phyloP scores from a whole-genome alignment of 257 asterid genomes.

The Rhazya stricta region DNA sequence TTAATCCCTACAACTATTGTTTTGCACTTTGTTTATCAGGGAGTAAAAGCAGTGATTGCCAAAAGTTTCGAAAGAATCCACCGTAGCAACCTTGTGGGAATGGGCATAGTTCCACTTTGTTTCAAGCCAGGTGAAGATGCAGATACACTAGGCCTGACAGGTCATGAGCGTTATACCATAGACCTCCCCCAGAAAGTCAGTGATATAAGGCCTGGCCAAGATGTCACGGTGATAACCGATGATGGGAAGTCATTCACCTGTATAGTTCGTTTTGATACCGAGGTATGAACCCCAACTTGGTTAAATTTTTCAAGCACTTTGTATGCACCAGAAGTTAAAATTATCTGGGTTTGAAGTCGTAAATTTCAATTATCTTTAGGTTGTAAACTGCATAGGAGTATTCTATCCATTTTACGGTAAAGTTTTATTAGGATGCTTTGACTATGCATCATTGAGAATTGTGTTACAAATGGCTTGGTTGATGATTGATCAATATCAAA shows the following conservation, averaged over 20 bases:
- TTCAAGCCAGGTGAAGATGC: conserved; percentile 86
- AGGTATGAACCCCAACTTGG: conserved; percentile 38
- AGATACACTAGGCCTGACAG: conserved; percentile 72
- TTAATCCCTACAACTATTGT: not conserved
- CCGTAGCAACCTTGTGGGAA: conserved; percentile 91
- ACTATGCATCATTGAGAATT: too few relatives aligned
- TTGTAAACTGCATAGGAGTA: not conserved
- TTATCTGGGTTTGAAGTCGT: not conserved
- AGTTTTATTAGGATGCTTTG: too few relatives aligned
- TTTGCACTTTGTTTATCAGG: conserved; percentile 35
- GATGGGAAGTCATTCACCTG: conserved; percentile 69
- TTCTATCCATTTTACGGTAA: too few relatives aligned
- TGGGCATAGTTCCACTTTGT: conserved; percentile 92
- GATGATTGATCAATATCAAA: not conserved
- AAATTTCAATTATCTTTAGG: not conserved
- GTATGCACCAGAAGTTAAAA: not conserved
- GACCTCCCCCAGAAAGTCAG: conserved; percentile 64
- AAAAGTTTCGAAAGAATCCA: conserved; percentile 94
- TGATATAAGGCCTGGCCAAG: conserved; percentile 79
- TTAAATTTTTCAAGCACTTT: not conserved
- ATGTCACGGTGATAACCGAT: conserved; percentile 66
- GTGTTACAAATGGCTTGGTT: not conserved
- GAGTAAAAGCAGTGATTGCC: conserved; percentile 93
- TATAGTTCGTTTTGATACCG: conserved; percentile 70
- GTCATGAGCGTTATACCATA: conserved; percentile 73